These are phyloP conservation scores for Annulohypoxylon truncatum DNA, from an alignment of 2,329 filamentous ascomycete species.

Conservation along the genomic window DNA sequence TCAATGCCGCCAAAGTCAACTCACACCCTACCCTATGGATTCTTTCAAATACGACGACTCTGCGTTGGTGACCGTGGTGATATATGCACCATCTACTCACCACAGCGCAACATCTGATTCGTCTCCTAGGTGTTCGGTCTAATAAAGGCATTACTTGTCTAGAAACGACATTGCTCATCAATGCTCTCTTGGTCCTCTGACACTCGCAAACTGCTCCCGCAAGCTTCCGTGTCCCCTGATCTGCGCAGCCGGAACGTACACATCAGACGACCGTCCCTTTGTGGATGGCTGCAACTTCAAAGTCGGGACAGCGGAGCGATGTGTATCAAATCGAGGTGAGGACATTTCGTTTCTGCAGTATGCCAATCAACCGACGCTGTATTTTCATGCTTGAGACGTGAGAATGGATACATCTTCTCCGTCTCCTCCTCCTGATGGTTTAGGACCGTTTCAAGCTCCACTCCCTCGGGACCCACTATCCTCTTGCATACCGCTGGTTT, in stretches of 20 bases:
- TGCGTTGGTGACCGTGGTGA: not conserved
- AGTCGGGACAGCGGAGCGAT: slow-evolving; percentile 7
- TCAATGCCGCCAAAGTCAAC: slow-evolving; percentile 11
- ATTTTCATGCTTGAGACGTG: slow-evolving; percentile 34
- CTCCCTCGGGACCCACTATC: slow-evolving; percentile 29
- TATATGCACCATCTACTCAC: not conserved
- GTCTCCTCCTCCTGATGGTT: slow-evolving; percentile 40
- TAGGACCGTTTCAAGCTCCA: slow-evolving; percentile 43
- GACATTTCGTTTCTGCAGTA: slow-evolving; percentile 27
- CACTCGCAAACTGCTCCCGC: slow-evolving; percentile 40
- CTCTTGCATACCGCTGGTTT: slow-evolving; percentile 27
- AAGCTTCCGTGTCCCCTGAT: slow-evolving; percentile 49
- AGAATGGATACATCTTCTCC: slow-evolving; percentile 34
- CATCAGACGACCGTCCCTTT: slow-evolving; percentile 32
- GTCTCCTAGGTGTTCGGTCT: slow-evolving; percentile 20
- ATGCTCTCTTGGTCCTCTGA: slow-evolving; percentile 35
- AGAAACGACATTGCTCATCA: slow-evolving; percentile 28
- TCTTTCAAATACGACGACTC: slow-evolving; percentile 11
- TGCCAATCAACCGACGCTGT: slow-evolving; percentile 28
- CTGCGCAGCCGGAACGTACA: slow-evolving; percentile 37
- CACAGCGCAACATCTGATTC: slow-evolving; percentile 6
- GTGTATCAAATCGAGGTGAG: slow-evolving; percentile 22
- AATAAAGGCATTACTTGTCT: slow-evolving; percentile 21
- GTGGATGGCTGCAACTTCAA: slow-evolving; percentile 20
- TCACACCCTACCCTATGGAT: slow-evolving; percentile 9